phyloP scores from a whole-genome alignment of 768 basidiomycete genomes.

The Calvatia gigantea region DNA sequence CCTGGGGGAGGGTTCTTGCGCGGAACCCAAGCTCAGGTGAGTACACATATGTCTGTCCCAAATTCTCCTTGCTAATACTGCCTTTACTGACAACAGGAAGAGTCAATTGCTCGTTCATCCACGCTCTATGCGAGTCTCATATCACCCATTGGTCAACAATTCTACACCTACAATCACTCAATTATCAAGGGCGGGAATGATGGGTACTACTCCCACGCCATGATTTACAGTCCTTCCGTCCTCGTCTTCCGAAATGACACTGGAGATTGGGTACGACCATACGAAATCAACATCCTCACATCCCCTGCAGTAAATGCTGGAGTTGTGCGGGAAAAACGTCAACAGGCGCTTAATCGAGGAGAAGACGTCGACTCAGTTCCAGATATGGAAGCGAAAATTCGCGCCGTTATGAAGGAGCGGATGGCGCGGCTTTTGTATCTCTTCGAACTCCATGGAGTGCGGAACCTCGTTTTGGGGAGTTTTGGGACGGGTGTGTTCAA shows the following conservation, averaged over 20 bases:
- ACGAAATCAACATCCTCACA: constrained; percentile 59
- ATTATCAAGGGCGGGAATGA: constrained; percentile 34
- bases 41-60: neutral
- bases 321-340: constrained; percentile 23
- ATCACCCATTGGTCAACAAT: constrained; percentile 45
- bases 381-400: constrained; percentile 20
- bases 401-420: constrained; percentile 58
- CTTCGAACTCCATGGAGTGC: constrained; percentile 56
- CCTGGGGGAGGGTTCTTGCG: constrained; percentile 67
- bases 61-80: neutral
- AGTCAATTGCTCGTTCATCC: constrained; percentile 70
- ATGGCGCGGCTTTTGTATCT: constrained; percentile 64
- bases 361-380: constrained; percentile 1
- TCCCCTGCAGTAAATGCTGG: constrained; percentile 69
- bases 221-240: constrained; percentile 66
- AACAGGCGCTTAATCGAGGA: neutral
- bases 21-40: constrained; percentile 50
- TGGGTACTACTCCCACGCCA: constrained; percentile 67
- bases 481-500: constrained; percentile 75
- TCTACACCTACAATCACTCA: constrained; percentile 50
- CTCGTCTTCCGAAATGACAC: constrained; percentile 55
- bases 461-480: constrained; percentile 63
- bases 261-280: constrained; percentile 52
- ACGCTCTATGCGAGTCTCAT: constrained; percentile 61
- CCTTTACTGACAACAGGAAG: constrained; percentile 48